Percentiles rank a stretch among this genome's conserved stretches.
phyloP scores from a whole-genome alignment of 768 basidiomycete species.

The Boletus rubescentipes region DNA sequence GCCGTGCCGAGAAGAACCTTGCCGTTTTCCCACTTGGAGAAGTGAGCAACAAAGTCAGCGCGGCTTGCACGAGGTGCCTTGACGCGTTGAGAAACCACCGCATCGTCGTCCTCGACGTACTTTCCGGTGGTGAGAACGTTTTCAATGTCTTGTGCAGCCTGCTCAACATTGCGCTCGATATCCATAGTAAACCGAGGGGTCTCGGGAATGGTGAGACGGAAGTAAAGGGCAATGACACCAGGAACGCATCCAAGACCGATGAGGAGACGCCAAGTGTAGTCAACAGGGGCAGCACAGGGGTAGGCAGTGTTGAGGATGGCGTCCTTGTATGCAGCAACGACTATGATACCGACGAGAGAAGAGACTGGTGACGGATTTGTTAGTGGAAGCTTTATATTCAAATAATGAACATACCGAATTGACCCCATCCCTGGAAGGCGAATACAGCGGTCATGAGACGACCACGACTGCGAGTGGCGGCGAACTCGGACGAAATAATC shows the following conservation, averaged over 20 bases:
- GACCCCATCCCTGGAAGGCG: slow-evolving; percentile 85
- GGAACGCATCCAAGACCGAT: slow-evolving; percentile 88
- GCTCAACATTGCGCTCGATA: slow-evolving; percentile 77
- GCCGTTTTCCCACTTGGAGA: slow-evolving; percentile 70
- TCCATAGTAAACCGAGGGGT: slow-evolving; percentile 93
- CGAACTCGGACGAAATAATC: slow-evolving; percentile 88
- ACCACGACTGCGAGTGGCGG: slow-evolving; percentile 72
- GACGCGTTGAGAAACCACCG: slow-evolving; percentile 49
- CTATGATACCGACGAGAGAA: slow-evolving; percentile 61
- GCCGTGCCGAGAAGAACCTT: slow-evolving; percentile 78
- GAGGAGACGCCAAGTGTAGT: slow-evolving; percentile 82
- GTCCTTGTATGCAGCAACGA: slow-evolving; percentile 67
- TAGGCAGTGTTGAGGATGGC: slow-evolving; percentile 46
- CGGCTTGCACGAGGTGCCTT: slow-evolving; percentile 67
- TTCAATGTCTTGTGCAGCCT: slow-evolving; percentile 72
- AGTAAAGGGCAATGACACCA: slow-evolving; percentile 79
- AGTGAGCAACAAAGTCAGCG: slow-evolving; percentile 67
- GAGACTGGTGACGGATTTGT: slow-evolving; percentile 43
- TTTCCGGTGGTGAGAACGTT: slow-evolving; percentile 55
- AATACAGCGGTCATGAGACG: slow-evolving; percentile 91
- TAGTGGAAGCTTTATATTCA: not conserved
- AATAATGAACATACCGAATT: slow-evolving; percentile 52
- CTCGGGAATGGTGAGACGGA: slow-evolving; percentile 91
- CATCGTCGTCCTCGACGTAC: slow-evolving; percentile 50
- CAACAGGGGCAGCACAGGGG: slow-evolving; percentile 50